Percentiles rank a stretch among this genome's conserved stretches.
Evolutionary conservation across 2,329 filamentous ascomycete species (phyloP).

Genomic region (Zasmidium citrigriseum): DNA sequence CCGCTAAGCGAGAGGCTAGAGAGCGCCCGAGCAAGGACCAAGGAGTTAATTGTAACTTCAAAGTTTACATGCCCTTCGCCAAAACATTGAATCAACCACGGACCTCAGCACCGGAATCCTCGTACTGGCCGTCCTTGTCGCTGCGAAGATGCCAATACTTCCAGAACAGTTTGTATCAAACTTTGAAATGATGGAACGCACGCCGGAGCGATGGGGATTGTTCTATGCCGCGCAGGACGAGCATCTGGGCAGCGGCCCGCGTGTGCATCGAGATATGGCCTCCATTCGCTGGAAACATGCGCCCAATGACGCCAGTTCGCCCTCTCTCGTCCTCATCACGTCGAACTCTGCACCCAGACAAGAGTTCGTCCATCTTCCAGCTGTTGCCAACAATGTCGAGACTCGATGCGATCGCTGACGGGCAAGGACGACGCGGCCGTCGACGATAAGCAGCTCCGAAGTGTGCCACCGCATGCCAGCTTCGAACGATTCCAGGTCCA

Average conservation of each 20-base stretch:
- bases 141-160: too few relatives aligned
- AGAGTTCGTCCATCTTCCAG: too few relatives aligned
- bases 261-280: neutral
- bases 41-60: neutral
- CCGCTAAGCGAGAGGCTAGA: neutral
- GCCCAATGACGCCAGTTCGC: neutral
- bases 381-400: neutral
- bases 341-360: neutral
- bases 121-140: neutral
- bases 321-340: neutral
- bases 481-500: slow-evolving; percentile 1
- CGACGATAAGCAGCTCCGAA: neutral
- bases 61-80: neutral
- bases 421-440: neutral
- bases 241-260: neutral
- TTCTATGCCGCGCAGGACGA: neutral
- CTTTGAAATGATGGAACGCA: too few relatives aligned
- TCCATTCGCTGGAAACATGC: neutral
- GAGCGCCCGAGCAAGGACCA: neutral
- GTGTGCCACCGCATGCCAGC: neutral
- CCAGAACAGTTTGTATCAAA: neutral
- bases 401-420: neutral
- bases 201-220: neutral
- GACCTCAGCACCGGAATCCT: neutral
- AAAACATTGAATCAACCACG: neutral